Percentiles rank a stretch among this genome's conserved stretches.
phyloP scores from a whole-genome alignment of 2,329 filamentous ascomycete genomes.

The Pestalotiopsis sp. region DNA sequence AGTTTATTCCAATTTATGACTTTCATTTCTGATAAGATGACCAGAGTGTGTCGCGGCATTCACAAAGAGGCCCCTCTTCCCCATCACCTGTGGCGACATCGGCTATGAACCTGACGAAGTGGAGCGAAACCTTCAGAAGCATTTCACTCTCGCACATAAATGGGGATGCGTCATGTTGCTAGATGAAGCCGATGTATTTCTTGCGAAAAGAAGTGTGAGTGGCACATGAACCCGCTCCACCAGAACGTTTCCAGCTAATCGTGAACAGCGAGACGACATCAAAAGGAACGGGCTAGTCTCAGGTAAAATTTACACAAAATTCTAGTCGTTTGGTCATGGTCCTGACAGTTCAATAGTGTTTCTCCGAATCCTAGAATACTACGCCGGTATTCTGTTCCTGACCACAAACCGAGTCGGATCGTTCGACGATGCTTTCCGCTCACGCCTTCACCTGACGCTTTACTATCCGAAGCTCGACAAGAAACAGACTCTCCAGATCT shows the following conservation, averaged over 20 bases:
- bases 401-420: slow-evolving; percentile 25
- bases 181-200: slow-evolving; percentile 34
- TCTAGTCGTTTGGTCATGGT: too few relatives aligned
- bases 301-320: neutral
- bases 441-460: slow-evolving; percentile 24
- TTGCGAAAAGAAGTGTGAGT: slow-evolving; percentile 28
- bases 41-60: slow-evolving; percentile 16
- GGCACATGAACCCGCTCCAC: too few relatives aligned
- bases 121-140: neutral
- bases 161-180: slow-evolving; percentile 33
- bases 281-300: slow-evolving; percentile 17
- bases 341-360: slow-evolving; percentile 29
- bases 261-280: slow-evolving; percentile 32
- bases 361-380: slow-evolving; percentile 37
- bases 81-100: slow-evolving; percentile 16
- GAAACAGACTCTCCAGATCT: slow-evolving; percentile 18
- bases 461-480: slow-evolving; percentile 20
- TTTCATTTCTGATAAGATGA: neutral
- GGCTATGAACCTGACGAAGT: slow-evolving; percentile 9
- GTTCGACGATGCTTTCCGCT: slow-evolving; percentile 28
- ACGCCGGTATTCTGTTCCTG: slow-evolving; percentile 23
- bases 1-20: neutral
- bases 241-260: neutral
- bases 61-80: slow-evolving; percentile 13
- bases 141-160: neutral